Base-by-base conservation (phyloP, 2,329 filamentous ascomycete genomes). In the Beauveria asiatica region DNA sequence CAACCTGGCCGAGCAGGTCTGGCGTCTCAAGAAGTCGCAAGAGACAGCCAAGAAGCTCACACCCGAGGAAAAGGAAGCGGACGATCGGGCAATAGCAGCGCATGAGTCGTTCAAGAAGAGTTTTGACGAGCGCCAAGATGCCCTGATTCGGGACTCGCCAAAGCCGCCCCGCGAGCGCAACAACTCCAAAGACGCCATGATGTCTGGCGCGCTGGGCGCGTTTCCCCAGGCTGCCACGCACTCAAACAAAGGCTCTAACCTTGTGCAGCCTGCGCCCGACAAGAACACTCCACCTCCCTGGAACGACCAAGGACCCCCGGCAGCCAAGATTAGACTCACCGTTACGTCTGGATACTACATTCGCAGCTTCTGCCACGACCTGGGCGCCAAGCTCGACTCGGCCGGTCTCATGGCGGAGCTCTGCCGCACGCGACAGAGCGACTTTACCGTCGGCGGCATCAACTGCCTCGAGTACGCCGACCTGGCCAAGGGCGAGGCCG, bases 311-410 rank as follows among this genome's bases (percentile, higher is more conserved):
- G 84, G 82, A 0, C 85, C 91, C 1, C 85, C 93, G 1, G 94
- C 93, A 1, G 89, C 84, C 53, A 88, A 84, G 69, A 84, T 99
- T 62, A 86, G 89, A 61, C 91, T 99, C 84, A 96, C 90, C 0
- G 93, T 97, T 56, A 92, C 92, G 2, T 96, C 92, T 0, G 94
- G 94, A 44, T 99, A 97, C 79, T 99, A 99, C 73, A 92, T 99
- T 16, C 88, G 94, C 64, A 95, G 89, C 61, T 85, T 99, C 66
- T 92, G 91, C 67, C 92, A 97, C 70, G 94, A 99, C 68, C 81
- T 99, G 3, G 94, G 93, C 23, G 79, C 86, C 65, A 91, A 90
- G 66, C 80, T 97, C 16, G 85, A 83, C 57, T 96, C 91, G 13
- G 85, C 90, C 25, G 94, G 83, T 39, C 80, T 94, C 65, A 97